These are phyloP conservation scores for Noccaea bulbosa DNA, from an alignment of 345 rosid species.

Conservation along the genomic window DNA sequence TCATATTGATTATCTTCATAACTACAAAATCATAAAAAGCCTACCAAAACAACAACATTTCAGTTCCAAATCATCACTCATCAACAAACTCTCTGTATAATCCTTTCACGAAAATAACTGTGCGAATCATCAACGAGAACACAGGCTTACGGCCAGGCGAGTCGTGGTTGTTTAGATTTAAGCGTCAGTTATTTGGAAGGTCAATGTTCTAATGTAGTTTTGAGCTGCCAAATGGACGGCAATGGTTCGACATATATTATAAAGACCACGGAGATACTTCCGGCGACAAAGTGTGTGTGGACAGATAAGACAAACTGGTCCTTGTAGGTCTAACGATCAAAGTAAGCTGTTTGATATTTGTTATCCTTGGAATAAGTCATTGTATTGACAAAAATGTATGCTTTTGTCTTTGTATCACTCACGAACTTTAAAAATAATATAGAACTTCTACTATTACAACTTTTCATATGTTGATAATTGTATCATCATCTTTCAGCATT, in stretches of 20 bases:
- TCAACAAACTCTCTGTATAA: conserved; percentile 2
- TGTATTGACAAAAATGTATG: not conserved
- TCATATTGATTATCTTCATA: conserved; percentile 8
- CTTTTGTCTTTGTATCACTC: not conserved
- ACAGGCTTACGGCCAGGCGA: conserved; percentile 6
- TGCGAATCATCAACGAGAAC: conserved; percentile 24
- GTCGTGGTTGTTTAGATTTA: conserved; percentile 24
- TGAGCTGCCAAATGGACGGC: not conserved
- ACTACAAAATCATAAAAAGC: conserved; percentile 22
- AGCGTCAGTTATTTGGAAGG: conserved; percentile 10
- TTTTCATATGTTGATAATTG: conserved; percentile 1
- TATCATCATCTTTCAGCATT: conserved; percentile 28
- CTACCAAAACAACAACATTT: not conserved
- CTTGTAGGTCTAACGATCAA: conserved; percentile 20
- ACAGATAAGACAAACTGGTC: conserved; percentile 30
- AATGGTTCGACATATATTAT: conserved; percentile 24
- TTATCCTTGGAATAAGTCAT: conserved; percentile 27
- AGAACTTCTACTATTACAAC: conserved; percentile 22
- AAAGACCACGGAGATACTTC: conserved; percentile 24
- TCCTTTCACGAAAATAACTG: not conserved
- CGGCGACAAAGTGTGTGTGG: conserved; percentile 24
- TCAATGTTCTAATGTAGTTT: not conserved
- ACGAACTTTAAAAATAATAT: conserved; percentile 4
- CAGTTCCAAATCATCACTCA: conserved; percentile 3
- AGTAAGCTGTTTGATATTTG: conserved; percentile 28